Conservation (phyloP, 345 rosid genomes). For the Eucalyptus sp. region DNA sequence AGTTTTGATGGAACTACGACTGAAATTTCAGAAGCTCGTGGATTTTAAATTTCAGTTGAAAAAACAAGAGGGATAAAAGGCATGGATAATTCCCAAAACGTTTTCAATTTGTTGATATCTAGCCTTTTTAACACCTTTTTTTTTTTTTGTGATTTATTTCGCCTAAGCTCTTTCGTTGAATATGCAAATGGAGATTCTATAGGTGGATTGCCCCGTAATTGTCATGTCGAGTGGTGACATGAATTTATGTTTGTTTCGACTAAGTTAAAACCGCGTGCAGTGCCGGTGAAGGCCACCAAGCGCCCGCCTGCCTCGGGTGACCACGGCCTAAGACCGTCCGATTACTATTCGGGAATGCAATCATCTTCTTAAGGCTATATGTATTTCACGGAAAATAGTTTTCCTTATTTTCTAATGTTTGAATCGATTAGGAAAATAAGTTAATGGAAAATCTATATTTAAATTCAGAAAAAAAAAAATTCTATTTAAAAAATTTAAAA, state of each 20-base stretch:
- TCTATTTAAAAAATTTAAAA: fast-evolving
- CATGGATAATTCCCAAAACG: not conserved
- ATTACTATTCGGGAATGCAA: not conserved
- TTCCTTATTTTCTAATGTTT: too few species aligned
- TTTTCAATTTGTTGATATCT: not conserved
- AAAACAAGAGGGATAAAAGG: not conserved
- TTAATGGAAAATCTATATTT: fast-evolving
- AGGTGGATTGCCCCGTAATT: not conserved
- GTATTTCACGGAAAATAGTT: fast-evolving
- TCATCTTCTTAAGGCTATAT: not conserved
- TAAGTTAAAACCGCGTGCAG: not conserved
- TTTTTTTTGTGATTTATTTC: too few species aligned
- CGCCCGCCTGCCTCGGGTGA: not conserved
- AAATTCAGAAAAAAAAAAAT: too few species aligned
- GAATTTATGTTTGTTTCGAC: not conserved
- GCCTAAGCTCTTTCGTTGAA: not conserved
- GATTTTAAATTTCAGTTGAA: not conserved
- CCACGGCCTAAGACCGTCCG: not conserved
- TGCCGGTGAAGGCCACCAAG: not conserved
- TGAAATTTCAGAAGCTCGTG: not conserved
- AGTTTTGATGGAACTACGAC: not conserved
- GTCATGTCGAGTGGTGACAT: not conserved
- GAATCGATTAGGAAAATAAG: fast-evolving
- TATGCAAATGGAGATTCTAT: not conserved
- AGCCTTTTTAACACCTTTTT: too few species aligned